Conservation (phyloP, 208 protist species). For the Leishmania turanica region DNA sequence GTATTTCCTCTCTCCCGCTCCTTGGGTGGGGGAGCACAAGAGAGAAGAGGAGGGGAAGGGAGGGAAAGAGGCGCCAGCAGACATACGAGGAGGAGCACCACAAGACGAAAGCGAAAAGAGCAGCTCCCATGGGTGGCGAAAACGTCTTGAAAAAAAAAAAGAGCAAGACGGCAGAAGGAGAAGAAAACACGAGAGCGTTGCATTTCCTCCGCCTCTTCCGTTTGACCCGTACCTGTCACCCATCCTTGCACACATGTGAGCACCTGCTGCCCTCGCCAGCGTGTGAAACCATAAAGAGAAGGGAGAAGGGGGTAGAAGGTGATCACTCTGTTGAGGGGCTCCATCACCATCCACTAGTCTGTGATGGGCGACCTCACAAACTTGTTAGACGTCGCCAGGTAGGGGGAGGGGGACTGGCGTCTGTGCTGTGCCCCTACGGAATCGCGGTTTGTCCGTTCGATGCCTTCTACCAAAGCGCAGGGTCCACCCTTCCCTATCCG, state of each 20-base stretch:
- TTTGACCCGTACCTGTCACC: not conserved
- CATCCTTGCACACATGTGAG: not conserved
- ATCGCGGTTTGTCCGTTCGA: not conserved
- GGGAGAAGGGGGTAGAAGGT: not conserved
- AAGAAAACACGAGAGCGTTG: not conserved
- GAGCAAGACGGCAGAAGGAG: not conserved
- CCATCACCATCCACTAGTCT: not conserved
- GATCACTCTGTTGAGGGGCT: not conserved
- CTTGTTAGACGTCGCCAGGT: not conserved
- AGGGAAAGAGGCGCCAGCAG: not conserved
- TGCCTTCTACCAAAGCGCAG: not conserved
- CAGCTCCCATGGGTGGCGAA: no score
- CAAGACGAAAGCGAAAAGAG: not conserved
- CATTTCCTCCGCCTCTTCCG: not conserved
- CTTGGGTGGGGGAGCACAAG: no score
- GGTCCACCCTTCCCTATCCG: not conserved
- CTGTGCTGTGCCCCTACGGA: not conserved
- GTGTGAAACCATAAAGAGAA: not conserved
- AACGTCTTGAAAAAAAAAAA: no score
- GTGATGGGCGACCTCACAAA: not conserved
- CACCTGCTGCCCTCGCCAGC: not conserved
- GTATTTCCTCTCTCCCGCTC: not conserved
- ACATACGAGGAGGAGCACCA: no score
- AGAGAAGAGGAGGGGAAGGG: not conserved
- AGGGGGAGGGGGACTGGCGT: not conserved